Evolutionary conservation across 2,329 filamentous ascomycete species (phyloP), one percentile per base, ranked within the genome.

Genomic region (Periglandula ipomoeae): DNA sequence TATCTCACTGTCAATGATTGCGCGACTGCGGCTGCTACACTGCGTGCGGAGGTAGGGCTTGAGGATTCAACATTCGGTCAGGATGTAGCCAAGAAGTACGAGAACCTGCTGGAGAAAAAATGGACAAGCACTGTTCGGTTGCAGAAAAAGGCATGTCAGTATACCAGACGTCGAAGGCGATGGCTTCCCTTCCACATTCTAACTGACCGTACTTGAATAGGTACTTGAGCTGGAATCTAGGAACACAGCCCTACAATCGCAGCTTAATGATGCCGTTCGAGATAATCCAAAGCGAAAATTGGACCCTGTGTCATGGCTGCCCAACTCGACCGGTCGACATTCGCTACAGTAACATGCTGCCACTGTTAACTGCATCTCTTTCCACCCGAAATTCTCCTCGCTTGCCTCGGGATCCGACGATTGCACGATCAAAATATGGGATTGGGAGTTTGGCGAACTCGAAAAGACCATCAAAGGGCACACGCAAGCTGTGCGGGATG

Each of bases 341-440:
- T 27, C 26, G 6, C 26, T 27, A 11, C 26, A 27, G 11, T 8
- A 22, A 38, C 9, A 13, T 8, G n/a, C 7, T 6, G 40, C 37
- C n/a, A 15, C n/a, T 6, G n/a, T 6, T 5, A 39, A 39, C 23
- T 90, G 87, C 59, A 82, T 96, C 49, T 89, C 90, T n/a, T 96
- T 96, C 62, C 90, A 96, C 64, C 90, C 90, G 0, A 76, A 93
- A 27, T 96, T 95, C 67, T 91, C 89, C 11, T 91, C 87, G 5
- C 72, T 96, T 20, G 91, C 90, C 13, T 93, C 89, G 0, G 90
- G 87, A n/a, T 94, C 89, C 5, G 90, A 95, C 64, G 91, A 96
- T 65, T 87, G 81, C 48, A 95, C 87, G 4, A 95, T 96, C 65
- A 96, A 96, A 61, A 89, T 96, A 50, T 96, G 90, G 90, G 90